Base-by-base conservation (phyloP, 352 stramenopile genomes). In the Globisporangium perplexum region DNA sequence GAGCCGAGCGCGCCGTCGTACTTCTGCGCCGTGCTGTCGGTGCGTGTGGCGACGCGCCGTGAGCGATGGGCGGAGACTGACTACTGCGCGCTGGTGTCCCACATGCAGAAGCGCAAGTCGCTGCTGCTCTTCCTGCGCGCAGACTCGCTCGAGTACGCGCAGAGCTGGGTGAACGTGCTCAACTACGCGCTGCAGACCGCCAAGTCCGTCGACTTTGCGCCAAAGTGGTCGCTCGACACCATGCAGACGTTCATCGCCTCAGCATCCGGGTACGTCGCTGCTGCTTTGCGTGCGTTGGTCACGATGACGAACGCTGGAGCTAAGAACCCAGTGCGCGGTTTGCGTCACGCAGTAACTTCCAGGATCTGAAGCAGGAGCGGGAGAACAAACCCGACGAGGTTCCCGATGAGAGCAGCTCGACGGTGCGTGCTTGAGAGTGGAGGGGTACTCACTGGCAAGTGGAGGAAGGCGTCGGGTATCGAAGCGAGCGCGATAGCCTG, bases 21-120 rank as follows among this genome's bases (percentile, higher is more conserved):
- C 42, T 94, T 92, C 55, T 62, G 86, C 35, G 81, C 73, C 23
- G 74, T 94, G 46, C 69, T 94, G 24, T 94, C 83, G 71, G 81
- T 86, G 22, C 61, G 47, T 65, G 11, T 33, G 22, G 33, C 7
- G 4, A 4, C 30, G 23, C 3, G n/a, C 1, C n/a, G 38, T 14
- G 18, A 11, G 5, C 15, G 12, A 6, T 42, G 36, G 6, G 3
- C 14, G 15, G 38, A 23, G 10, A 24, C n/a, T 44, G 33, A 39
- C 8, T 39, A 12, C 33, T 39, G 33, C 33, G 7, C 8, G n/a
- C 7, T 36, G 10, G 8, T 36, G 24, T 49, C 18, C 26, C 12
- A 22, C 38, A 35, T 24, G 46, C 33, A 92, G 81, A 90, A 86
- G 57, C 68, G 75, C 31, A 91, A 94, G 62, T 80, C 79, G 26